Conservation (phyloP, 2,329 filamentous ascomycete species). For the Leptographium galeiforme region DNA sequence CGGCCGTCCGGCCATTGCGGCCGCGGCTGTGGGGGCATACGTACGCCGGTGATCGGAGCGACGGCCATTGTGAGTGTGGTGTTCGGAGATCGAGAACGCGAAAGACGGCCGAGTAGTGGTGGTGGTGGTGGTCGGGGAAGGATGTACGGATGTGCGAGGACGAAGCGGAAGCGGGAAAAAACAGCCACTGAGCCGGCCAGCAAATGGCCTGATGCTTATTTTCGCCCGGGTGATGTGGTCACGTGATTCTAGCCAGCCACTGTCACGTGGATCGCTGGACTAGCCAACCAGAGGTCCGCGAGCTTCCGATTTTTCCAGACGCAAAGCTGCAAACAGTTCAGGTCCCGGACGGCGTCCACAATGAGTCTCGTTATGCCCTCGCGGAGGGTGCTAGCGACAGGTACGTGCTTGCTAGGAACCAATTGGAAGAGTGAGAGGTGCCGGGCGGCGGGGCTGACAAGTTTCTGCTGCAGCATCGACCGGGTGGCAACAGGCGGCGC, state of each 20-base stretch:
- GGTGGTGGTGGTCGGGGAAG: not conserved
- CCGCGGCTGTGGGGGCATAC: slow-evolving; percentile 17
- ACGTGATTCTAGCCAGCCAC: slow-evolving; percentile 1
- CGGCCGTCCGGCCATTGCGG: not conserved
- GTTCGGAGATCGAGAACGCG: not conserved
- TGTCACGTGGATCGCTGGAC: not conserved
- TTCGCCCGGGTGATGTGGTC: slow-evolving; percentile 8
- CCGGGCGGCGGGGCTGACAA: not conserved
- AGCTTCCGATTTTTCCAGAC: not conserved
- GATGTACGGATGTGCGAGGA: not conserved
- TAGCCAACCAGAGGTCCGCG: not conserved
- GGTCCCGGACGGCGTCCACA: slow-evolving; percentile 10
- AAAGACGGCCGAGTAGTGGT: not conserved
- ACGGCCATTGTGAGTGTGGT: slow-evolving; percentile 34
- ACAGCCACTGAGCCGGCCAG: slow-evolving; percentile 3
- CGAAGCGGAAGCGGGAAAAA: slow-evolving; percentile 8
- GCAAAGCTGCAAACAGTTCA: not conserved
- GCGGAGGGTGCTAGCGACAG: slow-evolving; percentile 44
- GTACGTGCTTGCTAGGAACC: slow-evolving; percentile 26
- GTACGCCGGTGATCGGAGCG: slow-evolving; percentile 46
- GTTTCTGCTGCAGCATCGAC: slow-evolving; percentile 3
- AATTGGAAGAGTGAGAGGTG: not conserved
- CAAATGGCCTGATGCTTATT: slow-evolving; percentile 14
- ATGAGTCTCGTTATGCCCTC: slow-evolving; percentile 57
- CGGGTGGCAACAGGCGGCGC: slow-evolving; percentile 9